Conservation (phyloP, 83 land plant genomes). For the Isoetes engelmannii region DNA sequence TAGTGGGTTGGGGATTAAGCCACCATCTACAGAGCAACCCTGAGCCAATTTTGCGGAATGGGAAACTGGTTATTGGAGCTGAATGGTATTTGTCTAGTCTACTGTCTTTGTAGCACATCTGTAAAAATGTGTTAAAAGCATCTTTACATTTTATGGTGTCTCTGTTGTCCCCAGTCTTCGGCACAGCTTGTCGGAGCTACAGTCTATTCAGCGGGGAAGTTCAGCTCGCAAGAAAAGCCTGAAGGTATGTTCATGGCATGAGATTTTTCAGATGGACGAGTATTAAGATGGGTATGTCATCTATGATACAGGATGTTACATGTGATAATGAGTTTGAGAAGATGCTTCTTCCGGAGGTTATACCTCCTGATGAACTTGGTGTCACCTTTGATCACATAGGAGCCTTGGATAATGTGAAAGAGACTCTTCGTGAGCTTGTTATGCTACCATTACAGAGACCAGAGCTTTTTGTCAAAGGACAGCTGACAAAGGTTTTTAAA, state of each 20-base stretch:
- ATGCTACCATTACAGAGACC: constrained; percentile 97
- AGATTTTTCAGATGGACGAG: too few relatives aligned
- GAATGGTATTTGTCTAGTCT: constrained; percentile 45
- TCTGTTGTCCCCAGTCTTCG: constrained; percentile 24
- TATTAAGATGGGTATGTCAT: neutral
- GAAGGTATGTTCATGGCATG: constrained; percentile 19
- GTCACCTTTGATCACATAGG: constrained; percentile 96
- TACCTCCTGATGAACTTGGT: constrained; percentile 81
- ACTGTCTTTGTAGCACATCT: too few relatives aligned
- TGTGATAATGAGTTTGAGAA: constrained; percentile 52
- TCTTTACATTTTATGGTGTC: too few relatives aligned
- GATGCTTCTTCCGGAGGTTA: constrained; percentile 22
- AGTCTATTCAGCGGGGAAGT: constrained; percentile 37
- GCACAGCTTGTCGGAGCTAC: constrained; percentile 37
- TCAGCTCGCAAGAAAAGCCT: constrained; percentile 31
- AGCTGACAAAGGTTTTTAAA: constrained; percentile 60
- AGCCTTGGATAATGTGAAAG: constrained; percentile 88
- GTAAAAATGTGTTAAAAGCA: too few relatives aligned
- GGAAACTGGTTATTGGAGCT: constrained; percentile 49
- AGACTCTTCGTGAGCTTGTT: constrained; percentile 79
- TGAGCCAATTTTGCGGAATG: constrained; percentile 41
- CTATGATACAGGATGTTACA: constrained; percentile 51
- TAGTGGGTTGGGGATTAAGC: constrained; percentile 78
- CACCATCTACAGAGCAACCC: constrained; percentile 50
- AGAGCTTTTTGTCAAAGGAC: constrained; percentile 83